phyloP scores from a whole-genome alignment of 148 eudicot genomes.

The Vaccinium corymbosum region DNA sequence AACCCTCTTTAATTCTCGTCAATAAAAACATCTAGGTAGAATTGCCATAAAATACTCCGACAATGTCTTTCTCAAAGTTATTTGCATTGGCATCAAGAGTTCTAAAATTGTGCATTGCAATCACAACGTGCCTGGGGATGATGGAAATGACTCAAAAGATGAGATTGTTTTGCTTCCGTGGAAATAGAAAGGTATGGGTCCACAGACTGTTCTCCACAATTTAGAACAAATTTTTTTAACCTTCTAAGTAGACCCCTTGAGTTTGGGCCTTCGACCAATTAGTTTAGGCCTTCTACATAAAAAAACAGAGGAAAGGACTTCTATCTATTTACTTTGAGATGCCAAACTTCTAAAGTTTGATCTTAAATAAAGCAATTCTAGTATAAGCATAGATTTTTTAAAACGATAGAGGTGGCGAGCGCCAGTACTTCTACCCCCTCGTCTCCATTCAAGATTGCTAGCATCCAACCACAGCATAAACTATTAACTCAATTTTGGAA shows the following conservation, averaged over 20 bases:
- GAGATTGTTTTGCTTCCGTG: not conserved
- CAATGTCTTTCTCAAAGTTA: not conserved
- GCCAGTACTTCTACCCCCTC: not conserved
- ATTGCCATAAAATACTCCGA: not conserved
- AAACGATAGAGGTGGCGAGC: not conserved
- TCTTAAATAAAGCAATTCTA: not conserved
- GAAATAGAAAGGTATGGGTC: not conserved
- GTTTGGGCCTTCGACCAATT: not conserved
- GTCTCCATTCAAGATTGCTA: not conserved
- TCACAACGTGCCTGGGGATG: not conserved
- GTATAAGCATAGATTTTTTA: no score
- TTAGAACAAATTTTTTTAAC: not conserved
- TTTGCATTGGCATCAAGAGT: not conserved
- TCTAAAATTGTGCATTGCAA: not conserved
- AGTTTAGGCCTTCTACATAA: not conserved
- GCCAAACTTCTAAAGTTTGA: not conserved
- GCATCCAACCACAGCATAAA: not conserved
- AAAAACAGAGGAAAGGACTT: not conserved
- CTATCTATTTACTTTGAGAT: not conserved
- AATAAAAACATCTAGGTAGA: not conserved
- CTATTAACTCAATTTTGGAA: conserved; percentile 3
- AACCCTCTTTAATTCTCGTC: not conserved
- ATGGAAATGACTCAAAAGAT: not conserved
- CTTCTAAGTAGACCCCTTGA: not conserved
- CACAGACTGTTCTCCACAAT: not conserved